These are phyloP conservation scores for Ascochyta koolunga DNA, from an alignment of 2,329 filamentous ascomycete genomes.

Conservation along the genomic window DNA sequence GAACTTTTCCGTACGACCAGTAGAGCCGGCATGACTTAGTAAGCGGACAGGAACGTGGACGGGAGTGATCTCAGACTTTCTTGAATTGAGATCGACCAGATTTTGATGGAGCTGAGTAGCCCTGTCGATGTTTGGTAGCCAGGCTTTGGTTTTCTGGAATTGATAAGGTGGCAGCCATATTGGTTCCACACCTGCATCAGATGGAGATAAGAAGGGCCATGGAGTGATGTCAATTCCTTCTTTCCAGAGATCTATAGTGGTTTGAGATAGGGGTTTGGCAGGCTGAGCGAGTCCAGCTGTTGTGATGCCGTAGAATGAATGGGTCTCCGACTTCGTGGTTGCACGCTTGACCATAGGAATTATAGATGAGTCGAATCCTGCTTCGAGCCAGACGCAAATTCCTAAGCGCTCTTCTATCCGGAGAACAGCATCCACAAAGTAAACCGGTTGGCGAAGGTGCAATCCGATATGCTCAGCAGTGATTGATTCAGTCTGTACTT, in stretches of 20 bases:
- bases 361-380: slow-evolving; percentile 29
- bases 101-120: background rate
- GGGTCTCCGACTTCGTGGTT: background rate
- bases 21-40: slow-evolving; percentile 1
- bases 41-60: background rate
- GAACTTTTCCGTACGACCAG: slow-evolving; percentile 1
- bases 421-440: slow-evolving; percentile 26
- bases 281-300: background rate
- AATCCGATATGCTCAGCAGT: slow-evolving; percentile 1
- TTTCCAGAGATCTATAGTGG: background rate
- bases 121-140: background rate
- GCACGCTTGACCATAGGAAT: slow-evolving; percentile 8
- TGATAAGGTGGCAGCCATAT: background rate
- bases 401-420: slow-evolving; percentile 18
- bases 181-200: background rate
- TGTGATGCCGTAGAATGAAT: background rate
- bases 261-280: background rate
- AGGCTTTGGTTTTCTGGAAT: background rate
- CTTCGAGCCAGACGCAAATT: slow-evolving; percentile 42
- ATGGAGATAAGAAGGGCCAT: background rate
- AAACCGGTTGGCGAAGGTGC: slow-evolving; percentile 33
- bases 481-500: background rate
- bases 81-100: background rate
- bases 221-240: background rate
- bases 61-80: background rate